Evolutionary conservation across 495 filamentous ascomycete genomes (phyloP), one percentile per base, ranked within the genome.

Genomic region (Amphirosellinia nigrospora): DNA sequence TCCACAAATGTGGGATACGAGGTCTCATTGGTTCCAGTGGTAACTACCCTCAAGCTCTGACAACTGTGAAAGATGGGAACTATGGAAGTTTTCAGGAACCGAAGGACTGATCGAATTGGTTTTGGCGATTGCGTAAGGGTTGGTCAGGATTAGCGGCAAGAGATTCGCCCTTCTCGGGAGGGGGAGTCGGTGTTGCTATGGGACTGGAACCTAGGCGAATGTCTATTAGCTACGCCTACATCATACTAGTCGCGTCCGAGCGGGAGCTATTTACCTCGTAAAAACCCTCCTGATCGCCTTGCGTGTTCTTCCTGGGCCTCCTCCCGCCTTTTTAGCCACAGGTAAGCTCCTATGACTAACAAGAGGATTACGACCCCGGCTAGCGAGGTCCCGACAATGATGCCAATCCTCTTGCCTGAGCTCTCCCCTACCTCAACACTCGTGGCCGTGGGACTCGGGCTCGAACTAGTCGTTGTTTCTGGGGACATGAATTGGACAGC

Each of bases 361-460:
- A 75, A 39, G 13, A 73, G 30, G 21, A 73, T 39, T 8, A 71
- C 41, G 4, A 72, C 59, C 1, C 69, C 73, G n/a, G 28, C 28
- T 16, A 68, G 43, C 7, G 60, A 63, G 11, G 69, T 36, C n/a
- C 71, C 73, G 8, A 69, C 66, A 64, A 71, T 70, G 9, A 52
- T 43, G 43, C 73, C 69, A n/a, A 41, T 58, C 32, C 58, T 32
- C n/a, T 39, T 61, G 48, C 11, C 23, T 13, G 45, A 39, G 13
- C 32, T 16, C 11, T n/a, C 43, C 1, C 32, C 46, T 19, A 5
- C 39, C 26, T 30, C 19, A 10, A 21, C 26, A 19, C 30, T 26
- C 3, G 52, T 41, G 4, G 28, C 55, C 4, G 39, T 61, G 3
- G 41, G 45, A 5, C 19, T 59, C 10, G 67, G 21, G n/a, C 9